Conservation (phyloP, 2,329 filamentous ascomycete species). For the Ilyonectria robusta region DNA sequence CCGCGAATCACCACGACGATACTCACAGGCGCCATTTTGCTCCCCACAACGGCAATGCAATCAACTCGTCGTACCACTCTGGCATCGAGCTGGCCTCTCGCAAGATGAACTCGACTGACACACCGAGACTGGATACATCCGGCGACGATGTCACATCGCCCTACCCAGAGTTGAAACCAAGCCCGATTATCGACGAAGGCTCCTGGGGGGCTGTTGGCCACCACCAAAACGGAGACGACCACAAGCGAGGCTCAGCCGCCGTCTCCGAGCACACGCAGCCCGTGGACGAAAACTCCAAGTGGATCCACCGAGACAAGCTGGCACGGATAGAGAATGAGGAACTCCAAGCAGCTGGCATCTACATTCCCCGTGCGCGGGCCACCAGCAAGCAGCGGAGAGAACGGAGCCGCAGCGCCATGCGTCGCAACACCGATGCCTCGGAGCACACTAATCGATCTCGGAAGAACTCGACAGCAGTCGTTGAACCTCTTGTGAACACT, state of each 20-base stretch:
- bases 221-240: slow-evolving; percentile 44
- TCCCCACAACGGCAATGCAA: slow-evolving; percentile 46
- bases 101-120: slow-evolving; percentile 56
- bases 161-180: slow-evolving; percentile 45
- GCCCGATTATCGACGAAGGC: slow-evolving; percentile 40
- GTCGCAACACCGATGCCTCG: slow-evolving; percentile 50
- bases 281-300: slow-evolving; percentile 75
- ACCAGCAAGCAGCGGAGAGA: slow-evolving; percentile 63
- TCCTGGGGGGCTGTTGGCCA: slow-evolving; percentile 34
- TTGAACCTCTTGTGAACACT: slow-evolving; percentile 59
- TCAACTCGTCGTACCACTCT: slow-evolving; percentile 41
- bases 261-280: slow-evolving; percentile 50
- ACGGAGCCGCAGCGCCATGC: slow-evolving; percentile 54
- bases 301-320: slow-evolving; percentile 90
- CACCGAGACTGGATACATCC: slow-evolving; percentile 40
- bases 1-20: slow-evolving; percentile 37
- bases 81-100: slow-evolving; percentile 49
- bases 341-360: slow-evolving; percentile 83
- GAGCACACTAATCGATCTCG: slow-evolving; percentile 52
- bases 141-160: slow-evolving; percentile 44
- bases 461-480: slow-evolving; percentile 62
- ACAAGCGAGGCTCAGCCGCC: slow-evolving; percentile 46
- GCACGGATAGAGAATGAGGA: slow-evolving; percentile 86
- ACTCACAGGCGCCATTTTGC: slow-evolving; percentile 35
- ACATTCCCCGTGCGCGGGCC: slow-evolving; percentile 68